phyloP scores from a whole-genome alignment of 1,139 yeast genomes.

The Pichia sorboxylosa region DNA sequence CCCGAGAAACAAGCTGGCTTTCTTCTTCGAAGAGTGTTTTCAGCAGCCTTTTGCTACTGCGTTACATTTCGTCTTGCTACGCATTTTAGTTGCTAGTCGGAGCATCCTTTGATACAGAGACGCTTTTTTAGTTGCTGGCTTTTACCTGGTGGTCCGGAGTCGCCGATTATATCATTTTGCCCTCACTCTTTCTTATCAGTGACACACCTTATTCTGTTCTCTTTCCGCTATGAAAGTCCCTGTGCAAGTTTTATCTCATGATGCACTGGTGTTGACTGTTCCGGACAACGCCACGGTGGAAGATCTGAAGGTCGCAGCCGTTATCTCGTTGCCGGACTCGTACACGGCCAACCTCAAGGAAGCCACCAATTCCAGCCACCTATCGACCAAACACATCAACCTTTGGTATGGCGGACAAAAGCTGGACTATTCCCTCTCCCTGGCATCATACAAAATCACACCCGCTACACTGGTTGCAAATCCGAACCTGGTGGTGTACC shows the following conservation, averaged over 20 bases:
- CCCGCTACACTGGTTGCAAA: conserved; percentile 5
- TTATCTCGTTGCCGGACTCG: conserved; percentile 28
- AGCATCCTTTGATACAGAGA: too few species aligned
- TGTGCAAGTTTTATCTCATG: too few species aligned
- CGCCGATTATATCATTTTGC: not conserved
- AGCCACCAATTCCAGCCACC: conserved; percentile 6
- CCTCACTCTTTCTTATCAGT: too few species aligned
- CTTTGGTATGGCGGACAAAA: conserved; percentile 42
- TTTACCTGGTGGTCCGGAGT: not conserved
- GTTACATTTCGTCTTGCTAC: too few species aligned
- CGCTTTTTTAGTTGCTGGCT: conserved; percentile 1
- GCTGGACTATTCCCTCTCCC: conserved; percentile 24
- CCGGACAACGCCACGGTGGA: conserved; percentile 40
- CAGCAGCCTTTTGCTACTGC: too few species aligned
- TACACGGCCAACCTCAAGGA: not conserved
- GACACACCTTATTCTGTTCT: not conserved
- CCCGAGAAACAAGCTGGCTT: too few species aligned
- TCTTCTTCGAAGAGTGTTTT: too few species aligned
- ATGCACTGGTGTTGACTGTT: conserved; percentile 22
- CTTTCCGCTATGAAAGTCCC: conserved; percentile 12
- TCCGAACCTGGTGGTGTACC: conserved; percentile 29
- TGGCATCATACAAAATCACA: conserved; percentile 22
- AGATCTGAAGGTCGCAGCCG: conserved; percentile 35
- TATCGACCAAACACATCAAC: conserved; percentile 27
- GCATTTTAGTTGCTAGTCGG: too few species aligned